Percentiles rank a stretch among this genome's conserved stretches.
Evolutionary conservation across 495 filamentous ascomycete species (phyloP).

Genomic region (Daldinia decipiens): DNA sequence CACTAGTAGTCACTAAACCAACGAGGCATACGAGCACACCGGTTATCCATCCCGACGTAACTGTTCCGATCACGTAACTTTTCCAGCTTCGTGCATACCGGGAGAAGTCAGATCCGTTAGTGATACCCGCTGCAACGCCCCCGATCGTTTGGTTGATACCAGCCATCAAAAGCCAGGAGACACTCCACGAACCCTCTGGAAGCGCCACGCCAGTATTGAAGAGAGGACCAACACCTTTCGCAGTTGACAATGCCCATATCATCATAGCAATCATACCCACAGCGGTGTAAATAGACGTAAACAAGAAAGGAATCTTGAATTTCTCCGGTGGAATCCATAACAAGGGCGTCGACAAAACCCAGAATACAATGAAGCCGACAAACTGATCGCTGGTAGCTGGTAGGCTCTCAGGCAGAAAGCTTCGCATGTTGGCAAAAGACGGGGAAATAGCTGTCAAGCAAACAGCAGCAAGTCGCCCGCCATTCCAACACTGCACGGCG

Average conservation of each 20-base stretch:
- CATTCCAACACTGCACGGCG: conserved; percentile 45
- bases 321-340: conserved; percentile 57
- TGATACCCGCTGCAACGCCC: conserved; percentile 52
- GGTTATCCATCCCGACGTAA: conserved; percentile 48
- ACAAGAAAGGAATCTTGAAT: conserved; percentile 51
- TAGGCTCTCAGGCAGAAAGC: conserved; percentile 52
- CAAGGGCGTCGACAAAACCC: conserved; percentile 52
- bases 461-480: conserved; percentile 47
- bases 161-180: conserved; percentile 51
- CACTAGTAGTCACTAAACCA: conserved; percentile 51
- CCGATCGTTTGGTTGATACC: conserved; percentile 51
- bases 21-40: conserved; percentile 46
- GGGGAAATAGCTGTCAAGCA: conserved; percentile 56
- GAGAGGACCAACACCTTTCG: conserved; percentile 50
- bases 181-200: conserved; percentile 38
- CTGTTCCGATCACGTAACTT: conserved; percentile 50
- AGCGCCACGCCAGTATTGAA: conserved; percentile 38
- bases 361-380: conserved; percentile 55
- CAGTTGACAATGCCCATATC: conserved; percentile 52
- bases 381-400: conserved; percentile 56
- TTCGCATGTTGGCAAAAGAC: conserved; percentile 53
- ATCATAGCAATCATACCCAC: conserved; percentile 51
- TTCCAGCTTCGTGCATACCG: conserved; percentile 45
- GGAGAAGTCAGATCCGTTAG: conserved; percentile 55
- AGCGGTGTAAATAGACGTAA: conserved; percentile 45